These are phyloP conservation scores for Linum usitatissimum DNA, from an alignment of 345 rosid genomes.

Conservation along the genomic window DNA sequence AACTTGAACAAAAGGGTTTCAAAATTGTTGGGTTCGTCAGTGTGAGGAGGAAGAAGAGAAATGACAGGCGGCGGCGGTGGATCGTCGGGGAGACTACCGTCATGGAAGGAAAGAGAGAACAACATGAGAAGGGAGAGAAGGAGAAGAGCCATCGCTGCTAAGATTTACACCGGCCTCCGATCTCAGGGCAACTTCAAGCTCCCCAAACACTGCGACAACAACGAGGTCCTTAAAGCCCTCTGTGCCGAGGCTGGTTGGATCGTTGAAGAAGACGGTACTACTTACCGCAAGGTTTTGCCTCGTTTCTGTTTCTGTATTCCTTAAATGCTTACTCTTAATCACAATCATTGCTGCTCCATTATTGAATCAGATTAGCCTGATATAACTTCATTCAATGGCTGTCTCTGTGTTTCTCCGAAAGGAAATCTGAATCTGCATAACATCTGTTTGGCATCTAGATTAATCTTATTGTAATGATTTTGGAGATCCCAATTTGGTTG, in stretches of 20 bases:
- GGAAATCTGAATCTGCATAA: too few relatives aligned
- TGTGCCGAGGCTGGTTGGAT: conserved; percentile 29
- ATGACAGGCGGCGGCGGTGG: conserved; percentile 22
- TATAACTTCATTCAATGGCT: too few relatives aligned
- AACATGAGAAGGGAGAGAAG: conserved; percentile 26
- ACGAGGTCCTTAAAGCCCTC: conserved; percentile 28
- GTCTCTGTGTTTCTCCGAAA: too few relatives aligned
- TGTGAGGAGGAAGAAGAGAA: not conserved
- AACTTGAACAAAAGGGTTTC: too few relatives aligned
- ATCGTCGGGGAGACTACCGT: conserved; percentile 22
- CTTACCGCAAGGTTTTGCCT: conserved; percentile 23
- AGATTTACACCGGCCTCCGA: conserved; percentile 22
- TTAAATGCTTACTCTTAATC: not conserved
- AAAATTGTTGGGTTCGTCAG: not conserved
- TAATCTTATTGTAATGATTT: too few relatives aligned
- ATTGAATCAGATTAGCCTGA: too few relatives aligned
- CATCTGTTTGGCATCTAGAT: too few relatives aligned
- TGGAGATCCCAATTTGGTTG: not conserved
- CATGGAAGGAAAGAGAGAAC: conserved; percentile 28
- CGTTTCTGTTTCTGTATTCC: not conserved
- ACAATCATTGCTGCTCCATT: too few relatives aligned
- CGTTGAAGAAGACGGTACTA: conserved; percentile 27
- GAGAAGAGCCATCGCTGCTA: conserved; percentile 29
- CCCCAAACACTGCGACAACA: conserved; percentile 29
- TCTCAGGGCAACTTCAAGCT: conserved; percentile 24